phyloP scores from a whole-genome alignment of 2,329 filamentous ascomycete genomes.

The Rasamsonia emersonii region DNA sequence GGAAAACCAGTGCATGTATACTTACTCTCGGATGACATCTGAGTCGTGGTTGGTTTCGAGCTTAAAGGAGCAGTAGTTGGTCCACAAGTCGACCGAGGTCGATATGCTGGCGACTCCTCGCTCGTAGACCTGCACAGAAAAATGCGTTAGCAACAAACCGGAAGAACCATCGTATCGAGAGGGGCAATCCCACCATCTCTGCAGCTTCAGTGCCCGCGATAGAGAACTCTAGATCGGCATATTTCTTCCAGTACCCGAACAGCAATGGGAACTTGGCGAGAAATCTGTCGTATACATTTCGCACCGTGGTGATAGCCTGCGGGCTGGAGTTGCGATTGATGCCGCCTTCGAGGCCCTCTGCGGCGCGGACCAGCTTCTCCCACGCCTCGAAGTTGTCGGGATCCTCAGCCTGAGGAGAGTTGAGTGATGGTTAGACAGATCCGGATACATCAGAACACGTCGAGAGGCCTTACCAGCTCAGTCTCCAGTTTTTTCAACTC shows the following conservation, averaged over 20 bases:
- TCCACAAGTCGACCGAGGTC: slow-evolving; percentile 93
- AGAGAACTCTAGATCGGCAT: slow-evolving; percentile 93
- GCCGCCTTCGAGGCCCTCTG: slow-evolving; percentile 80
- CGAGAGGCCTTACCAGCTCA: slow-evolving; percentile 58
- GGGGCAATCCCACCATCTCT: slow-evolving; percentile 63
- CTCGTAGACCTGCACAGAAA: slow-evolving; percentile 67
- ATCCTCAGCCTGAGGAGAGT: slow-evolving; percentile 52
- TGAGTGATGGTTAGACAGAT: no score
- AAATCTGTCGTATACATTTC: slow-evolving; percentile 84
- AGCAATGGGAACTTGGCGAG: slow-evolving; percentile 89
- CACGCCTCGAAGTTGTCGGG: slow-evolving; percentile 89
- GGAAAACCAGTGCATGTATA: slow-evolving; percentile 59
- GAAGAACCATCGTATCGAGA: not conserved
- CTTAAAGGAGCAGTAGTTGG: slow-evolving; percentile 95
- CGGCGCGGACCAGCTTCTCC: slow-evolving; percentile 82
- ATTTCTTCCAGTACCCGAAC: slow-evolving; percentile 99
- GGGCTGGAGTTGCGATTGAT: slow-evolving; percentile 95
- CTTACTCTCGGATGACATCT: slow-evolving; percentile 99
- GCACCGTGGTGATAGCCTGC: slow-evolving; percentile 77
- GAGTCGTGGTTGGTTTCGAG: slow-evolving; percentile 93
- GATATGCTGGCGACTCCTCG: slow-evolving; percentile 87
- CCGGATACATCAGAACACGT: no score
- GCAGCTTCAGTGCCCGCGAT: slow-evolving; percentile 95
- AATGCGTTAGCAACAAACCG: not conserved
- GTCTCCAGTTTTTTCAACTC: slow-evolving; percentile 71